A percentile compares a stretch with the other conserved stretches of the same genome.
Evolutionary conservation across 345 rosid species (phyloP).

Genomic region (Nasturtium officinale): DNA sequence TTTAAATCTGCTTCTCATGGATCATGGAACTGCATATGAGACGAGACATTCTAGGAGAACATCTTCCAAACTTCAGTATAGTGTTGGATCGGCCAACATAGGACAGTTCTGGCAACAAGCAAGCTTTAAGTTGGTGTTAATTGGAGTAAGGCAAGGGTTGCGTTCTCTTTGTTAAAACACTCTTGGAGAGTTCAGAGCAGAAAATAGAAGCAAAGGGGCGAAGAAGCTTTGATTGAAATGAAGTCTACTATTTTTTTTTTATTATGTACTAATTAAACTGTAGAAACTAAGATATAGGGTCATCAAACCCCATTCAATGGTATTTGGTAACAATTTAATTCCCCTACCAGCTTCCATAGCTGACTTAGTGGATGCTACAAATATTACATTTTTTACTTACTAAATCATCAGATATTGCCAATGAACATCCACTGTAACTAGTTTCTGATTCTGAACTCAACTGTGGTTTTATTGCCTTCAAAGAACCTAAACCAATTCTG

Average conservation of each 20-base stretch:
- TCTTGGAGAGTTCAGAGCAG: neutral
- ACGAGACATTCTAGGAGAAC: neutral
- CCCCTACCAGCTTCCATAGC: conserved; percentile 13
- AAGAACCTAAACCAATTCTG: conserved; percentile 15
- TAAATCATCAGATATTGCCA: conserved; percentile 26
- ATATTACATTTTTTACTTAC: conserved; percentile 18
- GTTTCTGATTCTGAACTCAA: conserved; percentile 27
- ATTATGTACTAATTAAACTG: no score
- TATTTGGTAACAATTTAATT: neutral
- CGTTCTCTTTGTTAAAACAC: neutral
- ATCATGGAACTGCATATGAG: neutral
- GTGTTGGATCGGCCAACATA: neutral
- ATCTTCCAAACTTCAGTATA: neutral
- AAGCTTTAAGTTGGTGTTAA: conserved; percentile 7
- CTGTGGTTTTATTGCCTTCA: conserved; percentile 34
- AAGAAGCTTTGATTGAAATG: neutral
- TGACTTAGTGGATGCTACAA: conserved; percentile 27
- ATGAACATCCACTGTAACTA: conserved; percentile 24
- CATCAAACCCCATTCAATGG: neutral
- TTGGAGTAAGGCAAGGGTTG: neutral
- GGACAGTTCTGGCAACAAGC: neutral
- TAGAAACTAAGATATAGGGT: neutral
- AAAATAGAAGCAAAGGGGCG: neutral
- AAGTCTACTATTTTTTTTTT: neutral
- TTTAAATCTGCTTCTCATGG: neutral